Base-by-base conservation (phyloP, 1,284 basidiomycete species). In the Leccinum subfulvum region DNA sequence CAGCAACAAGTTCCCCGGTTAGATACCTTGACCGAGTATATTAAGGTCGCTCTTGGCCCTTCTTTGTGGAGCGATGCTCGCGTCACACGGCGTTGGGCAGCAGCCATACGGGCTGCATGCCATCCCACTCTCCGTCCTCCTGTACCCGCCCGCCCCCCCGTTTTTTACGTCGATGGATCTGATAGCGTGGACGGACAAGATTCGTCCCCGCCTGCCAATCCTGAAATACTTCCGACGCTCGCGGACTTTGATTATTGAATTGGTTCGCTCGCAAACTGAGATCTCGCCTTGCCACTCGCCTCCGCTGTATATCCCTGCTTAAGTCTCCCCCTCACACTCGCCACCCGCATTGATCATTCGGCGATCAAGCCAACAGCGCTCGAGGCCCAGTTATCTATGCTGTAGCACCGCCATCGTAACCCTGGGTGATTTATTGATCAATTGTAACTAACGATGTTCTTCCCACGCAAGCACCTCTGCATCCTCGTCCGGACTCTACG, bases 201-300 rank as follows among this genome's bases (percentile, higher is more conserved):
- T 58, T 65, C 60, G 58, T 60, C 30, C 52, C 55, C 41, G 49
- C 53, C 33, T 57, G 49, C 44, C 53, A 64, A 58, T 57, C 57
- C 21, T 14, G 23, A 56, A 71, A 63, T 71, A 7, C 71, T 58
- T 69, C 73, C 73, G 73, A 61, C 60, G n/a, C 10, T 69, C 72
- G 71, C 73, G 68, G 71, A 61, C 69, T 64, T 64, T 63, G 18
- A 74, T 49, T 49, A 23, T 49, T 49, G 47, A 49, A 53, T 53
- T 53, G 14, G 18, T 28, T 53, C 16, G 51, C 26, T 23, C 35
- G 5, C 39, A 35, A 21, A 60, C 23, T 47, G 33, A 49, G 23
- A 23, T 4, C 10, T 55, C 33, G 47, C 44, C 33, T 30, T 41
- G 28, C 33, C 33, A 33, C 57, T 64, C 41, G 37, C 14, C n/a